These are phyloP conservation scores for Boletus mariae DNA, from an alignment of 1,284 basidiomycete genomes.

Conservation along the genomic window DNA sequence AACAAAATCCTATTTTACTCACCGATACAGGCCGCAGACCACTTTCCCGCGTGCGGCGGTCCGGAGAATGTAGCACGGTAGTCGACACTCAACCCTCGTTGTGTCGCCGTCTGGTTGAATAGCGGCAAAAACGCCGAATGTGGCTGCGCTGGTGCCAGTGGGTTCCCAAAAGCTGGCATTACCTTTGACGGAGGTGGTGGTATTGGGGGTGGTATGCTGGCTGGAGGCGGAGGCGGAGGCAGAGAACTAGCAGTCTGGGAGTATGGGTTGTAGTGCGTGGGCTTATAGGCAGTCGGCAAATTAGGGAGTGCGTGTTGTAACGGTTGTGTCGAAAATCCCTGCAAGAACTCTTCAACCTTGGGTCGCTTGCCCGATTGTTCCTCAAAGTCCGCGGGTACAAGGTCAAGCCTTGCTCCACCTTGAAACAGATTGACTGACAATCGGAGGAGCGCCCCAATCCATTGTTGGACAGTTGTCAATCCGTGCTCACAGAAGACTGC, in stretches of 20 bases:
- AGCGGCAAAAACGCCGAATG: conserved; percentile 58
- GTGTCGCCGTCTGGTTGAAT: conserved; percentile 68
- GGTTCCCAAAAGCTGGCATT: conserved; percentile 41
- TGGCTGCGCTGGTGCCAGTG: conserved; percentile 55
- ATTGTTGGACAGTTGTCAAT: conserved; percentile 46
- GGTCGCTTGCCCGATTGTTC: conserved; percentile 31
- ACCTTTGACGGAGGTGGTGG: conserved; percentile 26
- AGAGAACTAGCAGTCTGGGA: conserved; percentile 14
- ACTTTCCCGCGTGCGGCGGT: conserved; percentile 60
- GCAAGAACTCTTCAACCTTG: conserved; percentile 30
- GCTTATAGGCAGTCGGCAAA: conserved; percentile 20
- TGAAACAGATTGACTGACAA: conserved; percentile 24
- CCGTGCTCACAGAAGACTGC: conserved; percentile 59
- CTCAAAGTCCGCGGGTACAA: conserved; percentile 26
- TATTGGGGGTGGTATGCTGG: conserved; percentile 27
- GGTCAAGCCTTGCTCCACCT: conserved; percentile 20
- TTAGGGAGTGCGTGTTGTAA: conserved; percentile 30
- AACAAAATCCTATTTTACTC: conserved; percentile 24
- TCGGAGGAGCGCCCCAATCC: conserved; percentile 55
- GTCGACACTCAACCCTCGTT: conserved; percentile 56
- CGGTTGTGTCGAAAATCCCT: conserved; percentile 31
- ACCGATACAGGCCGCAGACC: conserved; percentile 64
- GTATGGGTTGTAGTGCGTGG: conserved; percentile 33
- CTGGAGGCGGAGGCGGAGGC: conserved; percentile 21
- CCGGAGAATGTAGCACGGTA: conserved; percentile 59